phyloP scores from a whole-genome alignment of 1,284 basidiomycete species.

The Trametes polyzona region DNA sequence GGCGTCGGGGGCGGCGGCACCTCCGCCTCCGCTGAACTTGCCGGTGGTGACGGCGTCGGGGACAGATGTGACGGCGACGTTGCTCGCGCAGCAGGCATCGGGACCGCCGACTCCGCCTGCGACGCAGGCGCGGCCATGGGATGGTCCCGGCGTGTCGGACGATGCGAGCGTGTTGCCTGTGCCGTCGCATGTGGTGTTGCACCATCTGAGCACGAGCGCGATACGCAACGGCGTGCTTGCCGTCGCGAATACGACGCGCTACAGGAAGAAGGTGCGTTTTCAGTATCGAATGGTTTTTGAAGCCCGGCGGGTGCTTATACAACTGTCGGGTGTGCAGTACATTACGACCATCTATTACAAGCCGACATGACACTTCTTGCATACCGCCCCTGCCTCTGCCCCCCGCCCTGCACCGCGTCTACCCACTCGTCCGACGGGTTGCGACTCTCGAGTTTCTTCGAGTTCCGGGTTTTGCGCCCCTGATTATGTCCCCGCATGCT shows the following conservation, averaged over 20 bases:
- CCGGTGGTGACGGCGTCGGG: conserved; percentile 50
- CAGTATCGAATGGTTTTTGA: neutral
- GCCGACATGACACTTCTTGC: conserved; percentile 44
- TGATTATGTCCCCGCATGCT: neutral
- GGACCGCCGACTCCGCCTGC: conserved; percentile 21
- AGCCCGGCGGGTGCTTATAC: conserved; percentile 15
- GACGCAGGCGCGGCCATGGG: conserved; percentile 28
- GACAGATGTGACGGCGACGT: conserved; percentile 40
- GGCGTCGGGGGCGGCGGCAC: conserved; percentile 7
- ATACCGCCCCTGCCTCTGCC: neutral
- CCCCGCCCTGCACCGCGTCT: neutral
- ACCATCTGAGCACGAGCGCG: conserved; percentile 95
- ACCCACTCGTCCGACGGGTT: too few species aligned
- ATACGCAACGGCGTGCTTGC: conserved; percentile 95
- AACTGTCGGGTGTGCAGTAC: conserved; percentile 44
- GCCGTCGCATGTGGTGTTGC: conserved; percentile 93
- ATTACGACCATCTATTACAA: conserved; percentile 73
- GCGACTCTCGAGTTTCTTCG: too few species aligned
- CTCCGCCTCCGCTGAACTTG: conserved; percentile 30
- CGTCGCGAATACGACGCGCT: conserved; percentile 92
- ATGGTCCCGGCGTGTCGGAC: conserved; percentile 66
- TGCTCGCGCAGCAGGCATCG: conserved; percentile 21
- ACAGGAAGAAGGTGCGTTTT: conserved; percentile 81
- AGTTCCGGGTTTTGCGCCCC: too few species aligned
- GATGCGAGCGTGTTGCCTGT: conserved; percentile 94